Conservation (phyloP, 1,284 basidiomycete species). For the Meira nashicola region DNA sequence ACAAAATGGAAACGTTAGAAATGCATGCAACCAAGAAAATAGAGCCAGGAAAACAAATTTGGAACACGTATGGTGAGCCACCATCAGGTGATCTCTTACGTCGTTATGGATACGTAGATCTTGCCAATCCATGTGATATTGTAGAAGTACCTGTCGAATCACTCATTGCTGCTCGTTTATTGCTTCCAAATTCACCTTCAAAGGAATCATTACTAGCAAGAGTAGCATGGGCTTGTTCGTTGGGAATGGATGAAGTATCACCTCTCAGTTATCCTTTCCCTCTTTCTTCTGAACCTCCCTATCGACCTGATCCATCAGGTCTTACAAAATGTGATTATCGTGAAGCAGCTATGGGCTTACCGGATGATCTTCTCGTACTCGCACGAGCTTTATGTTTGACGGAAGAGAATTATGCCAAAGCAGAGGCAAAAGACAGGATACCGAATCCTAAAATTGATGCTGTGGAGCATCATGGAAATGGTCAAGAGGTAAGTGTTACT, state of each 20-base stretch:
- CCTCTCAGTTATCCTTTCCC: slow-evolving; percentile 41
- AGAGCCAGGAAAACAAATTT: slow-evolving; percentile 75
- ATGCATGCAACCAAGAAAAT: slow-evolving; percentile 79
- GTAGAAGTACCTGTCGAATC: slow-evolving; percentile 77
- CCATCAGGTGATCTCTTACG: slow-evolving; percentile 92
- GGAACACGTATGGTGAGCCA: slow-evolving; percentile 79
- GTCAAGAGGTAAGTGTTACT: slow-evolving; percentile 17
- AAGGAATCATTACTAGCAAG: slow-evolving; percentile 14
- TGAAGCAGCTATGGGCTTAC: slow-evolving; percentile 56
- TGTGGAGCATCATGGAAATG: slow-evolving; percentile 22
- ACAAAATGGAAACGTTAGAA: slow-evolving; percentile 67
- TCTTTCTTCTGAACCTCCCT: slow-evolving; percentile 25
- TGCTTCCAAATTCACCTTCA: not conserved
- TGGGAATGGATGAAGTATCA: slow-evolving; percentile 43
- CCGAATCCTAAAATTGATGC: slow-evolving; percentile 69
- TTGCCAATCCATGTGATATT: slow-evolving; percentile 80
- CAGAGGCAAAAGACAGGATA: slow-evolving; percentile 66
- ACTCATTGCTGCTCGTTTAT: slow-evolving; percentile 58
- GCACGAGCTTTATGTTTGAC: slow-evolving; percentile 65
- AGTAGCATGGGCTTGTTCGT: slow-evolving; percentile 35
- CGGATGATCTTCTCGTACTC: slow-evolving; percentile 67
- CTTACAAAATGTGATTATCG: slow-evolving; percentile 24
- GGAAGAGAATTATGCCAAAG: slow-evolving; percentile 64
- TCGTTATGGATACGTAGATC: slow-evolving; percentile 88
- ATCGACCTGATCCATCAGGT: slow-evolving; percentile 22